Evolutionary conservation across 1,284 basidiomycete species (phyloP).

Genomic region (Xerocomus cyaneibrunnescens): DNA sequence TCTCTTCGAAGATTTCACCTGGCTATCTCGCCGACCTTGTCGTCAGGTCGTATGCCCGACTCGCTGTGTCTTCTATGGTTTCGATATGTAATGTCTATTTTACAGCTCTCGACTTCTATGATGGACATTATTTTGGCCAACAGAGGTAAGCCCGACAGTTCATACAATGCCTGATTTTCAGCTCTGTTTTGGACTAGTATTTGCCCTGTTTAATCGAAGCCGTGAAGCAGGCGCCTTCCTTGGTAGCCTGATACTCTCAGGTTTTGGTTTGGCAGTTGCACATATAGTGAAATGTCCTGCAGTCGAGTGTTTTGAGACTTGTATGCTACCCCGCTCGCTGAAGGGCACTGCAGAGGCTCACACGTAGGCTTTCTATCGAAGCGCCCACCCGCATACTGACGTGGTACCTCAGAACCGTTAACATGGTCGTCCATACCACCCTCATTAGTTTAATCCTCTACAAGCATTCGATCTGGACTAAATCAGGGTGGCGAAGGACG

Average conservation of each 20-base stretch:
- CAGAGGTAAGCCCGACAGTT: slow-evolving; percentile 16
- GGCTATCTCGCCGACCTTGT: slow-evolving; percentile 6
- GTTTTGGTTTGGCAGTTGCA: not conserved
- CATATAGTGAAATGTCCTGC: not conserved
- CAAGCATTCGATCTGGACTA: too few species aligned
- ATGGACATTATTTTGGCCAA: slow-evolving; percentile 15
- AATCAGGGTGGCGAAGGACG: slow-evolving; percentile 4
- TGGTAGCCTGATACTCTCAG: slow-evolving; percentile 9
- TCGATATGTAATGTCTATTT: slow-evolving; percentile 4
- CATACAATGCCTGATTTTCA: not conserved
- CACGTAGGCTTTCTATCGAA: slow-evolving; percentile 7
- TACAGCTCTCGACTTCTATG: slow-evolving; percentile 5
- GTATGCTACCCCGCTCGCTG: slow-evolving; percentile 5
- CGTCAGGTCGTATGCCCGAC: slow-evolving; percentile 11
- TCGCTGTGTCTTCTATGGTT: slow-evolving; percentile 16
- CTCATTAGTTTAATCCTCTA: too few species aligned
- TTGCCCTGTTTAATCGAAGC: slow-evolving; percentile 24
- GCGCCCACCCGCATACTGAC: too few species aligned
- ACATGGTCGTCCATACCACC: too few species aligned
- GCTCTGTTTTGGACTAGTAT: slow-evolving; percentile 13
- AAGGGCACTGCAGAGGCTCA: not conserved
- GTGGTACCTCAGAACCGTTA: too few species aligned
- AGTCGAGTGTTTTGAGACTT: slow-evolving; percentile 8
- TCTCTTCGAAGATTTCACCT: slow-evolving; percentile 14
- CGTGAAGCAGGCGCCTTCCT: slow-evolving; percentile 10